Evolutionary conservation across 1,139 yeast genomes (phyloP), one percentile per base, ranked within the genome.

Genomic region (Pichia sp.): DNA sequence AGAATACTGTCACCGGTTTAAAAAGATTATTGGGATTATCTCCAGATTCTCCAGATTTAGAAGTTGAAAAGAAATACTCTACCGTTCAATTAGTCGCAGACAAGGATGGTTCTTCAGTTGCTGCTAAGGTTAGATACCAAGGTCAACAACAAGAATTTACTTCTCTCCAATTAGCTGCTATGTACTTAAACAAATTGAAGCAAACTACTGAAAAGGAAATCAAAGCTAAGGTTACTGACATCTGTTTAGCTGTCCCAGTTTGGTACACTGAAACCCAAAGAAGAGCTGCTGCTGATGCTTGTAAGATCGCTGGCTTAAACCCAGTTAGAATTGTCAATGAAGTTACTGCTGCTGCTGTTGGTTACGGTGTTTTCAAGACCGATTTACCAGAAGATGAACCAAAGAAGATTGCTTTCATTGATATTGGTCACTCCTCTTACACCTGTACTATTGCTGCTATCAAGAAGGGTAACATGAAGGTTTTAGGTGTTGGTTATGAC

Each of bases 211-310:
- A 70, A 58, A 77, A 75, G 65, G 98, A 92, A 71, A 83, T 94
- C 60, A 86, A 85, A 72, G 80, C 81, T 52, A 77, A 68, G 59
- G 78, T 92, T 60, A 74, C 77, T 51, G 98, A 92, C 66, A 90
- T 92, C 53, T 90, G 92, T 67, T 74, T 92, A 60, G 85, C 97
- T 46, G 98, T 92, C 45, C 99, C 99, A 60, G 85, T 81, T 40
- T 92, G 97, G 97, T 92, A 86, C 77, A 81, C 95, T 49, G 97
- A 92, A 69, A 81, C 76, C 62, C 97, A 92, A 74, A 88, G 98
- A 71, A 90, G 95, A 64, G 96, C 97, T 53, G 82, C 95, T 57
- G 77, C 88, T 52, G 98, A 94, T 65, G 97, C 98, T 49, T 92
- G 96, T 61, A 78, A 77, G 64, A 85, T 92, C 66, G 97, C 98